phyloP scores from a whole-genome alignment of 768 basidiomycete species.

The Strobilomyces echinocephalus region DNA sequence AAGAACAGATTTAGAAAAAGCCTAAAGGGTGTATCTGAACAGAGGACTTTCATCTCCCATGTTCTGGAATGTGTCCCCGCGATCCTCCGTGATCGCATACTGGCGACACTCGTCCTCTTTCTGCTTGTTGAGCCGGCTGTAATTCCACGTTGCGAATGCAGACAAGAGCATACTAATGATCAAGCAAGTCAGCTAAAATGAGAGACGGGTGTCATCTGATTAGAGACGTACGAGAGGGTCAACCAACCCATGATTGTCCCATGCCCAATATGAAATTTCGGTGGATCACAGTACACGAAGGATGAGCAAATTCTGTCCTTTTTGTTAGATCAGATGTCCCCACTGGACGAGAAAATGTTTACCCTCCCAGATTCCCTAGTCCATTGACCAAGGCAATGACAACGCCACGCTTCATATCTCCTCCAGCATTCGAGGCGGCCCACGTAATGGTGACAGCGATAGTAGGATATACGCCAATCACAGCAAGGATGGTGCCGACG shows the following conservation, averaged over 20 bases:
- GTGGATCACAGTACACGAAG: conserved; percentile 37
- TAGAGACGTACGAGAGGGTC: conserved; percentile 25
- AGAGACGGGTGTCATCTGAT: conserved; percentile 20
- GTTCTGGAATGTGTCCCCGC: conserved; percentile 38
- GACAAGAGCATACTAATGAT: conserved; percentile 37
- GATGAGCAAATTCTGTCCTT: conserved; percentile 35
- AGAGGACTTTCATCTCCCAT: conserved; percentile 52
- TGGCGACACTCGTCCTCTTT: conserved; percentile 41
- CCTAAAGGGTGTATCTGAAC: conserved; percentile 39
- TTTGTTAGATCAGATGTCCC: neutral
- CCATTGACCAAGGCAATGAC: conserved; percentile 47
- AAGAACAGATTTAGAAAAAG: too few relatives aligned
- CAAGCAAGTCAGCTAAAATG: conserved; percentile 32
- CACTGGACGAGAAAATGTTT: conserved; percentile 16
- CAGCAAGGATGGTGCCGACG: conserved; percentile 45
- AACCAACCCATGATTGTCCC: conserved; percentile 35
- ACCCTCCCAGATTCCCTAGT: conserved; percentile 46
- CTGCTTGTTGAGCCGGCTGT: conserved; percentile 43
- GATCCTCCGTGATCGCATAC: conserved; percentile 38
- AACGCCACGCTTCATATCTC: conserved; percentile 49
- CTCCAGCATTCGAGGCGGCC: conserved; percentile 52
- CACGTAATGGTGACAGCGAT: conserved; percentile 48
- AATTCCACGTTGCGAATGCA: conserved; percentile 45
- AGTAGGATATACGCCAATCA: conserved; percentile 50
- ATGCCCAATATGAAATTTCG: conserved; percentile 35